Evolutionary conservation across 495 filamentous ascomycete genomes (phyloP).

Genomic region (Talaromyces trachyspermus): DNA sequence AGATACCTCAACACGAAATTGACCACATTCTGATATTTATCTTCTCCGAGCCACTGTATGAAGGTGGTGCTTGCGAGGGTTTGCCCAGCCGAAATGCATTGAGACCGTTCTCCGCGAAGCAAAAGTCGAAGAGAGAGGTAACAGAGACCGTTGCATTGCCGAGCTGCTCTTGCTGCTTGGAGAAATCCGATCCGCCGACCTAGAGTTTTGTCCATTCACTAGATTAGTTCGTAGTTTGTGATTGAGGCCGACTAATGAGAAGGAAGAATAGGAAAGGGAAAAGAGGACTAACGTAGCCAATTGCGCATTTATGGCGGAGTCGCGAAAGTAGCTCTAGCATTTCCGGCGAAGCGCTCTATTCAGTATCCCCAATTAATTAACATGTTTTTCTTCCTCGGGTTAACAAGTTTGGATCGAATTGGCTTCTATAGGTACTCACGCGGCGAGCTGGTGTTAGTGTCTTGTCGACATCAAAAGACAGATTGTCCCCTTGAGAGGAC

Average conservation of each 20-base stretch:
- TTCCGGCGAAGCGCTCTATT: slow-evolving; percentile 58
- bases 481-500: slow-evolving; percentile 85
- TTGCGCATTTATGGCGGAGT: slow-evolving; percentile 82
- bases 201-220: slow-evolving; percentile 7
- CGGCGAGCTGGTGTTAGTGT: slow-evolving; percentile 72
- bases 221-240: background rate
- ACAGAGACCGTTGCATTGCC: slow-evolving; percentile 57
- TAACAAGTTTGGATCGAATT: slow-evolving; percentile 1
- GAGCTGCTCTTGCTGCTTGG: slow-evolving; percentile 94
- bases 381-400: background rate
- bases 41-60: slow-evolving; percentile 89
- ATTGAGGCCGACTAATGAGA: background rate
- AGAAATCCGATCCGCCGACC: slow-evolving; percentile 76
- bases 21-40: slow-evolving; percentile 80
- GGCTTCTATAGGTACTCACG: background rate
- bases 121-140: slow-evolving; percentile 85
- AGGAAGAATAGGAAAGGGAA: slow-evolving; percentile 3
- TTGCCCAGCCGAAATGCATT: slow-evolving; percentile 78
- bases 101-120: slow-evolving; percentile 92
- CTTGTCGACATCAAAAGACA: slow-evolving; percentile 85
- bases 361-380: background rate
- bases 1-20: slow-evolving; percentile 84
- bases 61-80: slow-evolving; percentile 69
- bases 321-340: slow-evolving; percentile 73
- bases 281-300: slow-evolving; percentile 59